Base-by-base conservation (phyloP, 257 asterid species). In the Primulina eburnea region DNA sequence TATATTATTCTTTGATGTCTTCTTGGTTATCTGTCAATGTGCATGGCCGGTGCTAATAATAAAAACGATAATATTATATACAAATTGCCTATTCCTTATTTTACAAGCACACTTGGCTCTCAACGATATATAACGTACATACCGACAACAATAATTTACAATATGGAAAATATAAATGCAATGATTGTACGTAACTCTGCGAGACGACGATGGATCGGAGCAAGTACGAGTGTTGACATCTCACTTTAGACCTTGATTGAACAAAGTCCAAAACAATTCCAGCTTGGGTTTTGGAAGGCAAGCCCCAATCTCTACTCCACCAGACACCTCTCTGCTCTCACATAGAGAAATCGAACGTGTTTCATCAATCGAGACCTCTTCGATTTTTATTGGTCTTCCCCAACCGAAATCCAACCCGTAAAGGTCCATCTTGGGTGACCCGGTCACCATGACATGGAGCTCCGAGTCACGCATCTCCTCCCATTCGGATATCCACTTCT, bases 321-420 rank as follows among this genome's bases (percentile, higher is more conserved):
- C 85, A 9, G 2, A 67, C 6, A 77, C 62, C n/a, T 80, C 71
- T 67, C 81, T 77, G 24, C 80, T 71, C 29, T 78, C 80, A 62
- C 71, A 78, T 2, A 80, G 79, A 52, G 85, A 80, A 2, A 83
- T 75, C 1, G 78, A 79, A 28, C 67, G 37, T 1, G 62, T 68
- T 0, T 6, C n/a, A 68, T 75, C 73, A 21, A 80, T 75, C 4
- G 87, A 77, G 4, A 80, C 70, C 20, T 83, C 87, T 63, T 83
- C 87, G 0, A 83, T 69, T 64, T 83, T 80, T 8, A 33, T 21
- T 20, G 81, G 83, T 20, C 61, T 70, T 53, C 87, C 87, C 87
- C 84, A 80, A 62, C 87, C 85, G n/a, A 83, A 83, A 75, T 83
- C 85, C 68, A 80, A 43, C n/a, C 67, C 76, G 2, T 83, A 80